Base-by-base conservation (phyloP, 805 yeast species). In the Scheffersomyces lignosus region DNA sequence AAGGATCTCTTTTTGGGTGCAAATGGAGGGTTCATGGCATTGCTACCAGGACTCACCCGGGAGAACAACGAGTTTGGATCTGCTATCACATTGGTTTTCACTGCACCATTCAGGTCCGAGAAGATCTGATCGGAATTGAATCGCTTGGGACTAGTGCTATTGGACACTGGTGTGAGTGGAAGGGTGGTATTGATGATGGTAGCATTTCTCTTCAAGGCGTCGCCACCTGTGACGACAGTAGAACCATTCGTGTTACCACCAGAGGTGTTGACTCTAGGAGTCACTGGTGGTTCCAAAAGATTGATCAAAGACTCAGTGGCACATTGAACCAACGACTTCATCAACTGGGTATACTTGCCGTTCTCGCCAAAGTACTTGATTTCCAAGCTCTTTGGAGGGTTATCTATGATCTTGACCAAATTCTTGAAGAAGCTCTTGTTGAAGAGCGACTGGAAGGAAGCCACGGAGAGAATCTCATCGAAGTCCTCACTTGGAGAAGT, bases 381-480 rank as follows among this genome's bases (percentile, higher is more conserved):
- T 49, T 69, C 70, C 42, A 73, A 55, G 13, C 75, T 64, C 25
- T 71, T 67, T 23, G 79, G 79, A 5, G 73, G 73, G 41, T 67
- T 62, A 39, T 68, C 66, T 43, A 69, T 51, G 18, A 69, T 64
- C 48, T 67, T 69, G 28, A 52, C 40, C 45, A 62, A 56, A 43
- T 42, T 45, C 38, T 36, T 38, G 43, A 45, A 45, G 31, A 60
- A 56, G 41, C 47, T 49, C 43, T 45, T 43, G 43, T 46, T 50
- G 38, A 54, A 59, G 18, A 38, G 33, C 29, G 28, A 39, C 37
- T 36, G 44, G 31, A 43, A 50, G 15, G 39, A 33, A 15, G 18
- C 20, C 8, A 48, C 29, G 15, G 54, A 46, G 20, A 60, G 42
- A 29, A 52, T 51, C 23, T 48, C 54, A 23, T 45, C 48, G 41